Evolutionary conservation across 148 eudicot species (phyloP).

Genomic region (Nepenthes mirabilis): DNA sequence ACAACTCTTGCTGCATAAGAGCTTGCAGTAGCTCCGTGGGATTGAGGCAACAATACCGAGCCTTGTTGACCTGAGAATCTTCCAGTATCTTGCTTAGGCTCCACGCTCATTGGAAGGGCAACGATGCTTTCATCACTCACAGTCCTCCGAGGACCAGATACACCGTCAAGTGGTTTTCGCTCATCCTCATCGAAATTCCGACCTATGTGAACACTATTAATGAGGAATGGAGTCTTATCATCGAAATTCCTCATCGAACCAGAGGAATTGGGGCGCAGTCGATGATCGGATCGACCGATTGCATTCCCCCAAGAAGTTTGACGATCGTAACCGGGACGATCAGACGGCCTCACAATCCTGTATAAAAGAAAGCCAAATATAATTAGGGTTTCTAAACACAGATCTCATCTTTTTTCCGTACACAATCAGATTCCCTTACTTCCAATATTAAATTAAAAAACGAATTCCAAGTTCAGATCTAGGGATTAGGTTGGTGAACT

Average conservation of each 20-base stretch:
- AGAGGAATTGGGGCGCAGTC: conserved; percentile 72
- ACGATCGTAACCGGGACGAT: conserved; percentile 52
- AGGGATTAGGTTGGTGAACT: neutral
- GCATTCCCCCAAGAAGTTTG: conserved; percentile 57
- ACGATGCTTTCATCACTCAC: conserved; percentile 51
- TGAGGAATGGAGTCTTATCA: conserved; percentile 57
- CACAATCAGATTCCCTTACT: neutral
- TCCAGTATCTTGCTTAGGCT: conserved; percentile 28
- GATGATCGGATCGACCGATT: conserved; percentile 48
- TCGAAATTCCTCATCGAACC: conserved; percentile 54
- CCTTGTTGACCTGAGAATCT: conserved; percentile 19
- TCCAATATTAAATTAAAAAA: neutral
- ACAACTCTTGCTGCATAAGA: conserved; percentile 45
- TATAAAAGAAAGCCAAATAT: neutral
- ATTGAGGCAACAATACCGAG: conserved; percentile 16
- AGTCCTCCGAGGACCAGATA: conserved; percentile 48
- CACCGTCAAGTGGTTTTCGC: conserved; percentile 75
- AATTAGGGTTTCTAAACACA: conserved; percentile 8
- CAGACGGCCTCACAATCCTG: conserved; percentile 62
- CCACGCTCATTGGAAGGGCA: conserved; percentile 23
- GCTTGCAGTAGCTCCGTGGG: conserved; percentile 13
- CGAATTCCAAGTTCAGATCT: conserved; percentile 12
- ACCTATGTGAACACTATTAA: conserved; percentile 40
- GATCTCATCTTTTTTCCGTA: neutral
- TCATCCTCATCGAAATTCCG: conserved; percentile 95